These are phyloP conservation scores for Potentilla sterilis DNA, from an alignment of 306 rosid genomes.

Conservation along the genomic window DNA sequence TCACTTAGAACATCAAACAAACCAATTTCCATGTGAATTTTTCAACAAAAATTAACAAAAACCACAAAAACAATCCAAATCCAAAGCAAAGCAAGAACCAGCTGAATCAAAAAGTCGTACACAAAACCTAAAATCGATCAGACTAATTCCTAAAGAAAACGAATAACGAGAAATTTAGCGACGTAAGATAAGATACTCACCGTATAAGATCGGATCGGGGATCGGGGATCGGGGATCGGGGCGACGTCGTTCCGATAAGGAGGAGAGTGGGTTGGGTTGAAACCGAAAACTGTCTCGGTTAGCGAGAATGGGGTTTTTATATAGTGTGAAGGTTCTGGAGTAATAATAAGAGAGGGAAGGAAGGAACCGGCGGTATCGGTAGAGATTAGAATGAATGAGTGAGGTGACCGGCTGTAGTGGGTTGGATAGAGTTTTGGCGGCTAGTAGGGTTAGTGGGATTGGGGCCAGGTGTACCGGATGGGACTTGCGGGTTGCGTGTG, in stretches of 20 bases:
- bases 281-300: conserved; percentile 2
- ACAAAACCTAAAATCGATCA: conserved; percentile 8
- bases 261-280: not conserved
- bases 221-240: conserved; percentile 27
- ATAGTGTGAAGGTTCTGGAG: conserved; percentile 17
- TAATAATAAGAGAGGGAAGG: conserved; percentile 9
- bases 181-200: conserved; percentile 7
- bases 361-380: conserved; percentile 47
- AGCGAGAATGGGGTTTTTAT: not conserved
- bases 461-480: not conserved
- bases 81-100: not conserved
- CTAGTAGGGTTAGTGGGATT: not conserved
- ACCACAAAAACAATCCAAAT: not conserved
- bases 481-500: conserved; percentile 39
- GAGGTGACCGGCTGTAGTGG: conserved; percentile 46
- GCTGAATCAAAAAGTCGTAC: not conserved
- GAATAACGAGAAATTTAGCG: not conserved
- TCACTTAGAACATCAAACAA: not conserved
- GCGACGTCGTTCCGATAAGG: conserved; percentile 34
- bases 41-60: not conserved
- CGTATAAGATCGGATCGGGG: conserved; percentile 36
- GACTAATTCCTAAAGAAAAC: not conserved
- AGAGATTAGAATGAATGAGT: not conserved
- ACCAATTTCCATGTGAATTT: not conserved
- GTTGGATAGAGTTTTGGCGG: conserved; percentile 22